phyloP scores from a whole-genome alignment of 2,329 filamentous ascomycete genomes.

The Trichoderma arundinaceum region DNA sequence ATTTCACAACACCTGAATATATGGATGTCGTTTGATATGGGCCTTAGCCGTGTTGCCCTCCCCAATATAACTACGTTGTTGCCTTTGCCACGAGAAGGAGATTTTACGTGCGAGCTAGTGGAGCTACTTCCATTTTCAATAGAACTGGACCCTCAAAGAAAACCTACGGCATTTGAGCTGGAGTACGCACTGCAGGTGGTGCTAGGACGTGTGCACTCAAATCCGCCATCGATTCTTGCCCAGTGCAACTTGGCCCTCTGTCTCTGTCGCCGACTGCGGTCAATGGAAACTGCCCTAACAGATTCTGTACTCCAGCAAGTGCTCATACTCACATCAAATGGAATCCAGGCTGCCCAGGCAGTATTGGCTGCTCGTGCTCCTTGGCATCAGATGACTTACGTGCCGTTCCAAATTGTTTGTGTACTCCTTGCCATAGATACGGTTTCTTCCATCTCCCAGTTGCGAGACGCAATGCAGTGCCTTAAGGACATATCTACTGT shows the following conservation, averaged over 20 bases:
- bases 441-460: slow-evolving; percentile 17
- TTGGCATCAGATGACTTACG: slow-evolving; percentile 21
- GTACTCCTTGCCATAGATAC: slow-evolving; percentile 22
- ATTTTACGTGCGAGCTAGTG: slow-evolving; percentile 13
- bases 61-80: background rate
- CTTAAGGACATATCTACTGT: background rate
- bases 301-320: slow-evolving; percentile 21
- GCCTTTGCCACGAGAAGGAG: background rate
- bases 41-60: slow-evolving; percentile 9
- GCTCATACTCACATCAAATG: slow-evolving; percentile 7
- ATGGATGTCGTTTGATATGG: slow-evolving; percentile 26
- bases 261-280: slow-evolving; percentile 13
- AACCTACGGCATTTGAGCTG: slow-evolving; percentile 9
- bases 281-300: slow-evolving; percentile 8
- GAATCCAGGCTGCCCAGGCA: slow-evolving; percentile 14
- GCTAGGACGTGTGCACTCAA: background rate
- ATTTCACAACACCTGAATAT: slow-evolving; percentile 19
- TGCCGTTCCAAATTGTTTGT: slow-evolving; percentile 20
- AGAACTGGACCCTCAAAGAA: slow-evolving; percentile 11
- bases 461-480: slow-evolving; percentile 14
- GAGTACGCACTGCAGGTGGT: slow-evolving; percentile 10
- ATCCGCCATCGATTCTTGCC: slow-evolving; percentile 14
- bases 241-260: slow-evolving; percentile 21
- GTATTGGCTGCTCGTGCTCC: slow-evolving; percentile 9
- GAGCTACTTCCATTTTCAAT: slow-evolving; percentile 19